Evolutionary conservation across 164 flowering plant genomes (phyloP), one percentile per base, ranked within the genome.

Genomic region (Magnolia officinalis): DNA sequence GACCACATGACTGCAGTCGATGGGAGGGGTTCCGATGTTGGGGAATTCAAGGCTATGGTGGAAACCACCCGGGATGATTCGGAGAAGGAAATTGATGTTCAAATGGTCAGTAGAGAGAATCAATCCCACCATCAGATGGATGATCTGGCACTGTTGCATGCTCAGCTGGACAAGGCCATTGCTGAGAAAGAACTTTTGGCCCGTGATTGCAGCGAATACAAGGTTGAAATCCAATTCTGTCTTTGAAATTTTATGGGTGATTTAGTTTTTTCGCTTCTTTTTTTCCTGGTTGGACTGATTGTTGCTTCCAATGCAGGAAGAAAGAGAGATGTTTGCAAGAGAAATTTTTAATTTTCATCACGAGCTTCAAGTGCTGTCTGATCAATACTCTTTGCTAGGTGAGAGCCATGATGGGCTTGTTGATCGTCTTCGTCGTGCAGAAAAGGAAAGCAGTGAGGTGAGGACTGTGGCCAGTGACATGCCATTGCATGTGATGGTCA

Each of bases 261-360:
- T 67, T 59, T 61, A 19, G 11, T 74, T 52, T 50, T 50, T 18
- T 65, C 29, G 13, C 13, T 55, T 11, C 37, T 20, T 68, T 63
- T 10, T 31, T 24, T 75, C 21, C 49, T 51, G n/a, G 63, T 75
- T 68, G 26, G n/a, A 58, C 2, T 67, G 63, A 72, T 63, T 49
- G 51, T 1, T 78, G 72, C 72, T 77, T 75, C 74, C 76, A 63
- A 29, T 86, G 85, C 86, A 95, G 97, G 93, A 86, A 83, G 97
- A 93, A 79, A 88, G 85, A 76, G 88, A 83, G 24, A 74, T n/a
- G 45, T 64, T 84, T 70, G 74, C 64, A 7, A 78, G 68, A 75
- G 92, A 86, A 78, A 75, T 92, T 52, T 74, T 80, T 31, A 64
- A 67, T 23, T 83, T 90, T 75, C 79, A 76, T 21, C 72, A 70